Evolutionary conservation across 2,329 filamentous ascomycete genomes (phyloP).

Genomic region (Penicillium sp.): DNA sequence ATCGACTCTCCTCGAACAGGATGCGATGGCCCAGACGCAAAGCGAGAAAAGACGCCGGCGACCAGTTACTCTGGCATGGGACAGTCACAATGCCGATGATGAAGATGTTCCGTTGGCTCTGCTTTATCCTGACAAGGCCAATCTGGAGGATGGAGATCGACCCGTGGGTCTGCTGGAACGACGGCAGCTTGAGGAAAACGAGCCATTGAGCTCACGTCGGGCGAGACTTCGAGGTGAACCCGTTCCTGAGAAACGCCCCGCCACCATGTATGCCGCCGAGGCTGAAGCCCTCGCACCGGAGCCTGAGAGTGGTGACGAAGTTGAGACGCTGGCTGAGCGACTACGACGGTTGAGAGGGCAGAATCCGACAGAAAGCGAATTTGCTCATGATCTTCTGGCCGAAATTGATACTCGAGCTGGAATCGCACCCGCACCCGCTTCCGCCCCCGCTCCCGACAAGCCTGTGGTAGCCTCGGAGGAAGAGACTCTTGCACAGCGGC

Average conservation of each 20-base stretch:
- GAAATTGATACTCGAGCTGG: constrained; percentile 36
- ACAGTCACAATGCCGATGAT: constrained; percentile 60
- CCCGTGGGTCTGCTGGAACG: constrained; percentile 55
- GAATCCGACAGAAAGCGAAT: constrained; percentile 37
- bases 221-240: constrained; percentile 65
- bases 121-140: constrained; percentile 56
- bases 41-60: constrained; percentile 64
- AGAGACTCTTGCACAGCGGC: constrained; percentile 47
- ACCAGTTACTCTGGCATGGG: constrained; percentile 86
- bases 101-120: constrained; percentile 86
- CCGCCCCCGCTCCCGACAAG: constrained; percentile 18
- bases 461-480: constrained; percentile 29
- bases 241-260: constrained; percentile 33
- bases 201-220: constrained; percentile 74
- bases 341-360: constrained; percentile 39
- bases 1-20: constrained; percentile 82
- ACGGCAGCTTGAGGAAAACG: constrained; percentile 84
- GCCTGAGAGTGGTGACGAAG: constrained; percentile 35
- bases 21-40: constrained; percentile 83
- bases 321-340: constrained; percentile 46
- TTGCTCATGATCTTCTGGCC: constrained; percentile 42
- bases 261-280: constrained; percentile 30
- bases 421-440: constrained; percentile 12
- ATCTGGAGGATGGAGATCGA: constrained; percentile 29
- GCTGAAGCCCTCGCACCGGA: constrained; percentile 22